Conservation (phyloP, 2,329 filamentous ascomycete genomes). For the Dothidotthia symphoricarpi region DNA sequence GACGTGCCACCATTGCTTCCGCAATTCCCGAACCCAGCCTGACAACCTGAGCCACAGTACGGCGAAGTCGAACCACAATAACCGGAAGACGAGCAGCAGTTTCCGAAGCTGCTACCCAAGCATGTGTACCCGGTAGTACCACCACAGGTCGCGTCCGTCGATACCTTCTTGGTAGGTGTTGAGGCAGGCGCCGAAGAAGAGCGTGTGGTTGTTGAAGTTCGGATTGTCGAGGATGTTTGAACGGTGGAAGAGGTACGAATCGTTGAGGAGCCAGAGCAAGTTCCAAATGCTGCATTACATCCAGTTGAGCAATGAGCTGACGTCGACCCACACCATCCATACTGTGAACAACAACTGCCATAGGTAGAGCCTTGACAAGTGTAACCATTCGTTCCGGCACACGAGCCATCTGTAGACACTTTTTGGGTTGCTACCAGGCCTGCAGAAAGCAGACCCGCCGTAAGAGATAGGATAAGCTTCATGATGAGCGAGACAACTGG, state of each 20-base stretch:
- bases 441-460: conserved; percentile 20
- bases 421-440: conserved; percentile 22
- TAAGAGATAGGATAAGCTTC: conserved; percentile 21
- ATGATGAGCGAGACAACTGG: conserved; percentile 4
- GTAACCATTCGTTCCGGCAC: conserved; percentile 43
- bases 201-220: conserved; percentile 5
- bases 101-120: conserved; percentile 23
- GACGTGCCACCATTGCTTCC: conserved; percentile 12
- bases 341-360: conserved; percentile 47
- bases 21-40: conserved; percentile 34
- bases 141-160: conserved; percentile 45
- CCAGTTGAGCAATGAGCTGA: conserved; percentile 31
- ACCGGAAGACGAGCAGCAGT: conserved; percentile 45
- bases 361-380: conserved; percentile 47
- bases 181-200: conserved; percentile 18
- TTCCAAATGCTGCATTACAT: conserved; percentile 36
- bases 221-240: conserved; percentile 8
- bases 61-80: conserved; percentile 44
- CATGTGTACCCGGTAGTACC: conserved; percentile 36
- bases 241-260: conserved; percentile 12
- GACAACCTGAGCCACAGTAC: conserved; percentile 35
- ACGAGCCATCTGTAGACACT: conserved; percentile 44
- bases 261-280: conserved; percentile 21
- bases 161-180: conserved; percentile 30
- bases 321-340: conserved; percentile 42